A percentile compares a stretch with the other conserved stretches of the same genome.
phyloP scores from a whole-genome alignment of 768 basidiomycete genomes.

The Termitomyces eurrhizus region DNA sequence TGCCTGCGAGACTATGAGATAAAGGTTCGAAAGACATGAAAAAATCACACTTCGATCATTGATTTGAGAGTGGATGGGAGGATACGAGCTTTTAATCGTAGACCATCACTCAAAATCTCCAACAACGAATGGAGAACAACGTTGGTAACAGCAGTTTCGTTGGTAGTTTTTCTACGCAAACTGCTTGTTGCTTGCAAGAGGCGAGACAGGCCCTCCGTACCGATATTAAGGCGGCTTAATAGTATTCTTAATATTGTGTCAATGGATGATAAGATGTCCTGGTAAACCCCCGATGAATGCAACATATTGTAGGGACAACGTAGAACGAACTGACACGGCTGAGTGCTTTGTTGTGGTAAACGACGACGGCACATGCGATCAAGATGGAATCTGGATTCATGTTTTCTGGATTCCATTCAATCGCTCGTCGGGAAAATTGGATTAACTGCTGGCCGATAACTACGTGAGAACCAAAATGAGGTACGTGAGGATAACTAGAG shows the following conservation, averaged over 20 bases:
- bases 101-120: slow-evolving; percentile 49
- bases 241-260: slow-evolving; percentile 58
- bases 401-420: slow-evolving; percentile 44
- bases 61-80: slow-evolving; percentile 43
- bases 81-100: slow-evolving; percentile 50
- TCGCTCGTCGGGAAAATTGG: slow-evolving; percentile 50
- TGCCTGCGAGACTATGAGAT: slow-evolving; percentile 11
- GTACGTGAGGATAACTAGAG: neutral
- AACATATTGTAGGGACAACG: neutral
- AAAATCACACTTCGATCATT: slow-evolving; percentile 48
- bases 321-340: slow-evolving; percentile 39
- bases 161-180: slow-evolving; percentile 33
- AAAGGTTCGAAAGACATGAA: neutral
- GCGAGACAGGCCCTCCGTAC: slow-evolving; percentile 35
- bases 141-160: slow-evolving; percentile 24
- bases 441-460: slow-evolving; percentile 55
- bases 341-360: slow-evolving; percentile 57
- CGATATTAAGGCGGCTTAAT: slow-evolving; percentile 47
- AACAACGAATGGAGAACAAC: slow-evolving; percentile 39
- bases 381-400: slow-evolving; percentile 59
- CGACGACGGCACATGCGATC: slow-evolving; percentile 43
- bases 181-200: slow-evolving; percentile 46
- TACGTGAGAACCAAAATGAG: slow-evolving; percentile 22
- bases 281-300: neutral
- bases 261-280: slow-evolving; percentile 59